Conservation (phyloP, 1,284 basidiomycete genomes). For the Pascua sp. region DNA sequence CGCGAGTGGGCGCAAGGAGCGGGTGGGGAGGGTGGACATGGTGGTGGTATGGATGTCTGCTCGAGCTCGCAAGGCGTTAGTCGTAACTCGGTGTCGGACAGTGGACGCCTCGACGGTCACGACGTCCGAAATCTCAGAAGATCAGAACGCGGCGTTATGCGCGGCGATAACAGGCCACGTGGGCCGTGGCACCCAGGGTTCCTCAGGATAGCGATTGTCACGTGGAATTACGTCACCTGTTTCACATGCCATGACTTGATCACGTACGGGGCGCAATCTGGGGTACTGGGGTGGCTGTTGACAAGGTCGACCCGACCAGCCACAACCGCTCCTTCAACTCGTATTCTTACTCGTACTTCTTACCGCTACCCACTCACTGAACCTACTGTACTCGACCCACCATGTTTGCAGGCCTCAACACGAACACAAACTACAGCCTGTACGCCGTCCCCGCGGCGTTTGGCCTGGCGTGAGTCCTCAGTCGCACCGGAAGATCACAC, state of each 20-base stretch:
- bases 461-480: slow-evolving; percentile 19
- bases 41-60: not conserved
- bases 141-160: not conserved
- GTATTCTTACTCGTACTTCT: too few species aligned
- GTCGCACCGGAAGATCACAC: too few species aligned
- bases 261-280: too few species aligned
- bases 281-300: not conserved
- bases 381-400: not conserved
- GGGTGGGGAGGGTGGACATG: slow-evolving; percentile 1
- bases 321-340: not conserved
- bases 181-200: not conserved
- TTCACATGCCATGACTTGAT: not conserved
- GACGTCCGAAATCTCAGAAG: not conserved
- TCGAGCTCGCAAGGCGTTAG: too few species aligned
- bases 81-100: too few species aligned
- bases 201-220: not conserved
- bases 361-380: too few species aligned
- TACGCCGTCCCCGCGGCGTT: slow-evolving; percentile 35
- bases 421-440: slow-evolving; percentile 21
- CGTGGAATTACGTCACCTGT: not conserved
- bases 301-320: not conserved
- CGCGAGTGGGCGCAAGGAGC: not conserved
- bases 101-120: too few species aligned
- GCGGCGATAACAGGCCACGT: not conserved
- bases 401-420: slow-evolving; percentile 13